Conservation (phyloP, 164 flowering plant genomes). For the Aristolochia contorta region DNA sequence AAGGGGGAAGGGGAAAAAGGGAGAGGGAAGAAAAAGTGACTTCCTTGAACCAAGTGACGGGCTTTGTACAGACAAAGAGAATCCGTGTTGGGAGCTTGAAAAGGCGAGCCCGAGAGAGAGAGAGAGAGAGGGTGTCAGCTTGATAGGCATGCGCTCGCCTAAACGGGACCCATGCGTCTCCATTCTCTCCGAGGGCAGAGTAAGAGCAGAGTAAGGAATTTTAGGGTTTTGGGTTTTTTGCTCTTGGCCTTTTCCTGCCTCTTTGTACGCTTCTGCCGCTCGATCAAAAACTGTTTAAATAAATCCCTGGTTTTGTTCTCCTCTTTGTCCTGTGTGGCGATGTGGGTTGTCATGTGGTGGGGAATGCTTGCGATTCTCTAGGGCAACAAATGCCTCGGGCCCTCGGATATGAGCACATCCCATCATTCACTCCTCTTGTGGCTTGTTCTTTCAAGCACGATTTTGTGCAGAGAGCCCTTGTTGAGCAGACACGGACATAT, state of each 20-base stretch:
- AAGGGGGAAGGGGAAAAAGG: conserved; percentile 15
- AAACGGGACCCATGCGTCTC: conserved; percentile 10
- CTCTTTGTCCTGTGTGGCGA: background rate
- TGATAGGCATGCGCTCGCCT: conserved; percentile 29
- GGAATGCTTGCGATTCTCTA: background rate
- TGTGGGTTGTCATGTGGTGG: background rate
- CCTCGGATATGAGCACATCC: background rate
- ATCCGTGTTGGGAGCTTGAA: conserved; percentile 44
- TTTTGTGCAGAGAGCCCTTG: background rate
- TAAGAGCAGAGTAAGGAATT: conserved; percentile 3
- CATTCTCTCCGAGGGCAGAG: background rate
- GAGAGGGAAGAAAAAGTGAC: conserved; percentile 28
- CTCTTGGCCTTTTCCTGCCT: conserved; percentile 24
- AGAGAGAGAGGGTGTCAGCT: conserved; percentile 37
- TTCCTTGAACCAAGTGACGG: conserved; percentile 40
- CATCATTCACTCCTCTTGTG: conserved; percentile 8
- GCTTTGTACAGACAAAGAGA: conserved; percentile 37
- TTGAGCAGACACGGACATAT: conserved; percentile 1
- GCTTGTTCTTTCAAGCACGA: background rate
- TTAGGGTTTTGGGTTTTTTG: conserved; percentile 17
- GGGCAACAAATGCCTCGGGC: background rate
- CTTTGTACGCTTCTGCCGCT: background rate
- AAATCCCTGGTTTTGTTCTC: background rate
- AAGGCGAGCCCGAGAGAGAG: conserved; percentile 32
- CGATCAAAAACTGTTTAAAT: background rate